Conservation (phyloP, 2,329 filamentous ascomycete genomes). For the Bipolaris gigantea region DNA sequence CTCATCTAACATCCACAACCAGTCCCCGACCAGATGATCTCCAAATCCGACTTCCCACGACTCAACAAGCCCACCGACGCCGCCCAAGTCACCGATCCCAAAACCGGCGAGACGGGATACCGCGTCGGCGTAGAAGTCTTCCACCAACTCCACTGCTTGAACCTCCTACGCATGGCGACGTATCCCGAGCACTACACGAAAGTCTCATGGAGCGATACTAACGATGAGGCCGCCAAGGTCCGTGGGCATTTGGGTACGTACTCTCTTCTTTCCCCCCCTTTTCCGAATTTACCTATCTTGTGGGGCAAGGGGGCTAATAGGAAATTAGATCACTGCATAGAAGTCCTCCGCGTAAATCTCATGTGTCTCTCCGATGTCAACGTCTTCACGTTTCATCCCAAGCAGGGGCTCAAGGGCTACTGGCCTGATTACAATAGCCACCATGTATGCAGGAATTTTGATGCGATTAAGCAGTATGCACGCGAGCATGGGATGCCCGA, state of each 20-base stretch:
- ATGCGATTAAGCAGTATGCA: slow-evolving; percentile 39
- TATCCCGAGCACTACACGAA: slow-evolving; percentile 40
- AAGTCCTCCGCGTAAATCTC: slow-evolving; percentile 42
- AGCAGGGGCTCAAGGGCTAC: slow-evolving; percentile 21
- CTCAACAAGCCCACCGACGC: slow-evolving; percentile 57
- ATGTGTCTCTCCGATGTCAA: slow-evolving; percentile 43
- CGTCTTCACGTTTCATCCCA: slow-evolving; percentile 39
- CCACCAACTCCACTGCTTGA: slow-evolving; percentile 51
- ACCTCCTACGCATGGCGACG: slow-evolving; percentile 39
- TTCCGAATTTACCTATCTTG: no score
- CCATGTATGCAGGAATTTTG: slow-evolving; percentile 42
- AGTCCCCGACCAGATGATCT: slow-evolving; percentile 66
- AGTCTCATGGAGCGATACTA: slow-evolving; percentile 32
- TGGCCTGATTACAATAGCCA: slow-evolving; percentile 39
- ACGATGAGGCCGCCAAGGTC: slow-evolving; percentile 34
- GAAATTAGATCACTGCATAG: slow-evolving; percentile 36
- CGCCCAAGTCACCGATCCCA: slow-evolving; percentile 59
- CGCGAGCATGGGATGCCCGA: slow-evolving; percentile 38
- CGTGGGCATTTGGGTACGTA: slow-evolving; percentile 30
- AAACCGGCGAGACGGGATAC: slow-evolving; percentile 61
- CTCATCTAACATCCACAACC: background rate
- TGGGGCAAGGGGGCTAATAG: no score
- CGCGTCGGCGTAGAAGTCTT: slow-evolving; percentile 63
- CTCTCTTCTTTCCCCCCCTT: no score
- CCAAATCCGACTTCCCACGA: slow-evolving; percentile 55